These are phyloP conservation scores for Backusella westeae DNA, from an alignment of 192 early-diverging fungal genomes.

Conservation along the genomic window DNA sequence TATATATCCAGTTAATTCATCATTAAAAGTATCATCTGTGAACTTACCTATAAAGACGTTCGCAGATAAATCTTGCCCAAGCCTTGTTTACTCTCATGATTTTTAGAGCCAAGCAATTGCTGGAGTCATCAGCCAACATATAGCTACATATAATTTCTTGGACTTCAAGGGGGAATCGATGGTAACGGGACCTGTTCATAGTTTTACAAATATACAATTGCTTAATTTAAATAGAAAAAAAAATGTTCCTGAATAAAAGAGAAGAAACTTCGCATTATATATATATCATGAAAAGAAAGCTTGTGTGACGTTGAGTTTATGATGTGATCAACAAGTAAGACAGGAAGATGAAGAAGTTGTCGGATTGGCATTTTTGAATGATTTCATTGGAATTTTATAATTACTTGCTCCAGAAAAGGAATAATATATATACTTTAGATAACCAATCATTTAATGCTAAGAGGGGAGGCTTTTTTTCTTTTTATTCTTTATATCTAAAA, in stretches of 20 bases:
- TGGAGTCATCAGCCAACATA: not conserved
- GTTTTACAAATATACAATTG: not conserved
- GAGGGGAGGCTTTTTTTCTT: not conserved
- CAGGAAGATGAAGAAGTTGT: not conserved
- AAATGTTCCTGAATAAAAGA: not conserved
- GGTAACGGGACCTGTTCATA: not conserved
- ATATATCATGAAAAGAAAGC: not conserved
- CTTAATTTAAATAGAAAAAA: not conserved
- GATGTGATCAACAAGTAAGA: slow-evolving; percentile 1
- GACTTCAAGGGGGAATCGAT: not conserved
- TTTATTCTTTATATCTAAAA: not conserved
- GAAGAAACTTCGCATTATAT: not conserved
- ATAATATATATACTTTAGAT: not conserved
- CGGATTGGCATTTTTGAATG: not conserved
- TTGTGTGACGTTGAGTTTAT: not conserved
- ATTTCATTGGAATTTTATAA: not conserved
- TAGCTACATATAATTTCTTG: slow-evolving; percentile 1
- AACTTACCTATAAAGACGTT: not conserved
- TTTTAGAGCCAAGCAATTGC: not conserved
- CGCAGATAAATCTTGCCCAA: not conserved
- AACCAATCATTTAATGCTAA: not conserved
- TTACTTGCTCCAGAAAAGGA: slow-evolving; percentile 1
- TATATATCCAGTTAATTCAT: not conserved
- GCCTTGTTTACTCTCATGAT: not conserved
- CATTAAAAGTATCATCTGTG: not conserved